Percentiles rank a stretch among this genome's conserved stretches.
These are phyloP conservation scores for Phlyctochytrium bullatum DNA, from an alignment of 192 early-diverging fungal species.

Conservation along the genomic window DNA sequence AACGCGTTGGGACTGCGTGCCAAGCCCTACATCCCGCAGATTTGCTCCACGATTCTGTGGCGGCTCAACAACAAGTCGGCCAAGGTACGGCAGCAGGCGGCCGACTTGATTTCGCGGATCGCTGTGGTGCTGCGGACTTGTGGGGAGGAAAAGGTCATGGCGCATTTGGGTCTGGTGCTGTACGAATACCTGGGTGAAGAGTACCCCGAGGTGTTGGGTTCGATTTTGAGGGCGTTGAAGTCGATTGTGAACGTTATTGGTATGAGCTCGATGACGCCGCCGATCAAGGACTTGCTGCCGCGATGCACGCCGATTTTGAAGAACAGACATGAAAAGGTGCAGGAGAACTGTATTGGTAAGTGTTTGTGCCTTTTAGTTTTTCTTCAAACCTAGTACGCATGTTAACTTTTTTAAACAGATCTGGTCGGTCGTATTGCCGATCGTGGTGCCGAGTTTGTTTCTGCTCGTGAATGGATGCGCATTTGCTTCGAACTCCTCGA, in stretches of 20 bases:
- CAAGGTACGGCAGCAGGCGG: constrained; percentile 95
- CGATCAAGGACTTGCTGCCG: constrained; percentile 95
- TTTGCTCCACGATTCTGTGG: constrained; percentile 93
- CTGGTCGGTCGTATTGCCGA: constrained; percentile 98
- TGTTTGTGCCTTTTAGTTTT: constrained; percentile 5
- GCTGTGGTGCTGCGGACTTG: constrained; percentile 92
- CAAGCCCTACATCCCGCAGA: constrained; percentile 91
- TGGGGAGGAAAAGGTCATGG: constrained; percentile 94
- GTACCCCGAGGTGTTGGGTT: constrained; percentile 97
- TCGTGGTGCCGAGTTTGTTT: constrained; percentile 94
- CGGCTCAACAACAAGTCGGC: constrained; percentile 95
- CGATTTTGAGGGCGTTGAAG: constrained; percentile 87
- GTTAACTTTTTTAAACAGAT: no score
- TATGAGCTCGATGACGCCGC: constrained; percentile 97
- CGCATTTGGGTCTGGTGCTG: constrained; percentile 85
- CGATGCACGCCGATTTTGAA: constrained; percentile 97
- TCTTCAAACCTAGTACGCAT: constrained; percentile 40
- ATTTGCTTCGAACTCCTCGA: constrained; percentile 98
- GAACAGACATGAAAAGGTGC: constrained; percentile 95
- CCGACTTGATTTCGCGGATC: constrained; percentile 92
- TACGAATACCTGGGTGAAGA: constrained; percentile 99
- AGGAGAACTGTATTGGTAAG: constrained; percentile 72
- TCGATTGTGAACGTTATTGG: constrained; percentile 98
- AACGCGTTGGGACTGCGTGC: constrained; percentile 85
- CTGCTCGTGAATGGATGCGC: constrained; percentile 99